A percentile compares a stretch with the other conserved stretches of the same genome.
phyloP scores from a whole-genome alignment of 202 grass and related monocot species.

The Schoenoplectus triqueter region DNA sequence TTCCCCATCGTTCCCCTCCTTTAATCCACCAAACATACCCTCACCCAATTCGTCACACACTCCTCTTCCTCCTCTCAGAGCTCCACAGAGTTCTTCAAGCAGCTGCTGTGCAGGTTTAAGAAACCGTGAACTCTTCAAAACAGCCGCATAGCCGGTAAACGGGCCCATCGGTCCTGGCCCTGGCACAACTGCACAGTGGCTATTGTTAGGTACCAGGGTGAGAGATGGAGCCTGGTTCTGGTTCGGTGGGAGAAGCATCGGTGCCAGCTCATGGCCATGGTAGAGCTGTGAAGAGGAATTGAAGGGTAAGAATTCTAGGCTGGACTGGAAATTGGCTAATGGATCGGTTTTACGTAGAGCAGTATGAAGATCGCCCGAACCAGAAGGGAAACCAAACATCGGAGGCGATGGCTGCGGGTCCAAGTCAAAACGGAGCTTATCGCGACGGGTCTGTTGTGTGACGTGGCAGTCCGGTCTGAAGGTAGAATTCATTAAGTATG shows the following conservation, averaged over 20 bases:
- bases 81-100: constrained; percentile 53
- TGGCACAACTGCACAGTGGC: neutral
- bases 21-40: constrained; percentile 15
- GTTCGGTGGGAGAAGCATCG: constrained; percentile 31
- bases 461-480: constrained; percentile 39
- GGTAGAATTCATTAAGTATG: constrained; percentile 12
- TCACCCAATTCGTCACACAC: constrained; percentile 7
- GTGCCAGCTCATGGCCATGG: constrained; percentile 43
- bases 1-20: neutral
- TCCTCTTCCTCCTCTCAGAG: constrained; percentile 25
- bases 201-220: constrained; percentile 38
- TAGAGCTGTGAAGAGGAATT: constrained; percentile 17
- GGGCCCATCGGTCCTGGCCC: constrained; percentile 50
- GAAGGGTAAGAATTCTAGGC: constrained; percentile 24
- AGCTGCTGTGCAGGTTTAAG: constrained; percentile 57
- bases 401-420: neutral
- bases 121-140: constrained; percentile 52
- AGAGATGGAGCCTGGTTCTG: constrained; percentile 25
- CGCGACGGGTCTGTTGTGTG: constrained; percentile 57
- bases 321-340: constrained; percentile 28
- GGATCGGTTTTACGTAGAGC: constrained; percentile 31
- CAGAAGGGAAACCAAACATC: neutral
- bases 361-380: constrained; percentile 28
- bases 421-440: constrained; percentile 52
- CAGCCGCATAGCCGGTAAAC: constrained; percentile 55